These are phyloP conservation scores for Ilex aquifolium DNA, from an alignment of 257 asterid species.

Conservation along the genomic window DNA sequence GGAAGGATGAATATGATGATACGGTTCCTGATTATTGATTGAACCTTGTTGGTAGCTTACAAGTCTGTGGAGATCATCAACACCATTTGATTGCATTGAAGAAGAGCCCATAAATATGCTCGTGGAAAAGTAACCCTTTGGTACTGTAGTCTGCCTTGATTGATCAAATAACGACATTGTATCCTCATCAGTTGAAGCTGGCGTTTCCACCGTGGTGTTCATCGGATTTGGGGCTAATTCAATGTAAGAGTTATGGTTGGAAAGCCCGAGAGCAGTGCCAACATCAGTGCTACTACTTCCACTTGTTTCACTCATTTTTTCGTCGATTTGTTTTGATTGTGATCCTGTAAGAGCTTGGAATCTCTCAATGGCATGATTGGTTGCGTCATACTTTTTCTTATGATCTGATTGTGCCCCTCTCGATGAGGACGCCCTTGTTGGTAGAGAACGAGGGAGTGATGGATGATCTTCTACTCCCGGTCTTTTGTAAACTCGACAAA, in stretches of 20 bases:
- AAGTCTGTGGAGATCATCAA: conserved; percentile 69
- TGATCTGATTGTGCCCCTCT: conserved; percentile 11
- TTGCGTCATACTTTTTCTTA: conserved; percentile 10
- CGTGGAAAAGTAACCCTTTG: conserved; percentile 7
- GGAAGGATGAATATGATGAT: conserved; percentile 24
- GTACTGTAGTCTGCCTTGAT: conserved; percentile 17
- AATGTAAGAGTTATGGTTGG: conserved; percentile 27
- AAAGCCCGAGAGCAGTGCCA: conserved; percentile 43
- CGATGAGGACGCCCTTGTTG: conserved; percentile 29
- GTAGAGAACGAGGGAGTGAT: conserved; percentile 62
- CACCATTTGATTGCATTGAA: conserved; percentile 12
- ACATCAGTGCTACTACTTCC: conserved; percentile 45
- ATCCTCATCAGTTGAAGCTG: not conserved
- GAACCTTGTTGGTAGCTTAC: conserved; percentile 31
- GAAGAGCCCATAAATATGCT: conserved; percentile 24
- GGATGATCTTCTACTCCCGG: conserved; percentile 93
- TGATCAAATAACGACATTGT: conserved; percentile 15
- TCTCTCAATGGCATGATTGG: conserved; percentile 15
- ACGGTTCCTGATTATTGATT: conserved; percentile 22
- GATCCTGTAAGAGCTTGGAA: conserved; percentile 11
- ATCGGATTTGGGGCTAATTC: conserved; percentile 16
- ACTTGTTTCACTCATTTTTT: conserved; percentile 42
- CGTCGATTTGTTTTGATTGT: conserved; percentile 22
- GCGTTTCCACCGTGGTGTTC: not conserved
- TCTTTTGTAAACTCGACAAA: conserved; percentile 89